Evolutionary conservation across 106 monocot genomes (phyloP).

Genomic region (Acorus gramineus): DNA sequence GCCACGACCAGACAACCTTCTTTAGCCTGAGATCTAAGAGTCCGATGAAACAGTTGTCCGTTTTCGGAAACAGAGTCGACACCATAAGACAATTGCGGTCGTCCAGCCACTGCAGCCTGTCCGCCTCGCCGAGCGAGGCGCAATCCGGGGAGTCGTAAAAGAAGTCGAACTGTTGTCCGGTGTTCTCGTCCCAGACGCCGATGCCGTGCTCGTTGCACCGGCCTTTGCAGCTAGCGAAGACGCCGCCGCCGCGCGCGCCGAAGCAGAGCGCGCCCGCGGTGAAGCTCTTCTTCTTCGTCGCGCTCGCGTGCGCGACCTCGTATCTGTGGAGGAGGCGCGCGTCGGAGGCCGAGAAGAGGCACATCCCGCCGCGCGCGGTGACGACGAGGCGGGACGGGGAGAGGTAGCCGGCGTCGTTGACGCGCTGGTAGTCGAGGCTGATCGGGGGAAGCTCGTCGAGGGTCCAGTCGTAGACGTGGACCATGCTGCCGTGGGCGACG

Average conservation of each 20-base stretch:
- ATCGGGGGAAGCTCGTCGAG: constrained; percentile 55
- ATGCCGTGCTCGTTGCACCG: constrained; percentile 83
- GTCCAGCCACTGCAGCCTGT: constrained; percentile 74
- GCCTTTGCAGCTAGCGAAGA: constrained; percentile 85
- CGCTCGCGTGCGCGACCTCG: constrained; percentile 42
- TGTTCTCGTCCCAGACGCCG: constrained; percentile 61
- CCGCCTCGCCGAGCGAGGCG: constrained; percentile 57
- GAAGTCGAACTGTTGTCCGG: constrained; percentile 55
- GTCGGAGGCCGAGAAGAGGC: constrained; percentile 37
- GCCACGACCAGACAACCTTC: constrained; percentile 56
- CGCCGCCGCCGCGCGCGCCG: constrained; percentile 3
- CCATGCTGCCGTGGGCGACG: constrained; percentile 78
- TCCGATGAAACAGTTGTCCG: constrained; percentile 72
- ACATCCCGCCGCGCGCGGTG: constrained; percentile 73
- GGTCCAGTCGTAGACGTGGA: constrained; percentile 84
- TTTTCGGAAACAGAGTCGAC: constrained; percentile 69
- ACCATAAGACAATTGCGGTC: constrained; percentile 48
- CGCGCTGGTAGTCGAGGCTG: constrained; percentile 60
- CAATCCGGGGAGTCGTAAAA: constrained; percentile 66
- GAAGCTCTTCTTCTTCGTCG: constrained; percentile 37
- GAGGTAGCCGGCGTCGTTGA: constrained; percentile 74
- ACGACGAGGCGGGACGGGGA: constrained; percentile 42
- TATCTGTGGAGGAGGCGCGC: constrained; percentile 61
- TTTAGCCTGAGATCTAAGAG: constrained; percentile 65
- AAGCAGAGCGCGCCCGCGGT: constrained; percentile 74